Base-by-base conservation (phyloP, 768 basidiomycete genomes). In the Rhizopogon salebrosus region DNA sequence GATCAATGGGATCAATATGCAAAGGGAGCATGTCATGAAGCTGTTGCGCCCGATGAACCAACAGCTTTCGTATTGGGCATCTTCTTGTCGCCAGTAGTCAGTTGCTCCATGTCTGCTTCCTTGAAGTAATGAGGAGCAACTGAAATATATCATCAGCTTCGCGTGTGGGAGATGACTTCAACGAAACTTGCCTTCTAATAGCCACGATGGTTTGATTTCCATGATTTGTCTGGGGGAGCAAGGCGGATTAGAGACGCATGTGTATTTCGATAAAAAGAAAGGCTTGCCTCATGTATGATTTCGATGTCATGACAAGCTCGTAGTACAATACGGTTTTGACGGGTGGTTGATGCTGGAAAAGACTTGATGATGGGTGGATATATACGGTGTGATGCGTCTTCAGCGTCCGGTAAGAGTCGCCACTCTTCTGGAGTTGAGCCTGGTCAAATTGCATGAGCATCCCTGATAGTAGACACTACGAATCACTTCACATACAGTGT, bases 51-150 rank as follows among this genome's bases (percentile, higher is more conserved):
- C 23, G 70, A 63, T 38, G 60, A 63, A 18, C 76, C 80, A 37
- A 76, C 70, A n/a, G 75, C 76, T 61, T 94, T 95, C 27, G 74
- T 75, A 62, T 92, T 92, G n/a, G 93, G 93, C 92, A 95, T 92
- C 72, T 95, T 97, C 72, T 88, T 92, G 54, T 92, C 89, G 16
- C 90, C 87, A 14, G 79, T 79, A 0, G 87, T 80, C 36, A 92
- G 67, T 62, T 91, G 86, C 60, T 92, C 89, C 41, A 91, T 69
- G 61, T 92, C 89, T 1, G 89, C 85, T 6, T 78, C 76, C 65
- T 92, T 95, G 81, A 95, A 98, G 66, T 93, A 98, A 66, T 98
- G 95, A 0, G 95, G 95, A 2, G 95, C 95, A 20, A 98, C 93
- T 93, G 62, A 1, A 51, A 24, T 45, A 37, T 16, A 50, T 5